A percentile compares a stretch with the other conserved stretches of the same genome.
These are phyloP conservation scores for Microdochium paspali DNA, from an alignment of 2,329 filamentous ascomycete species.

Conservation along the genomic window DNA sequence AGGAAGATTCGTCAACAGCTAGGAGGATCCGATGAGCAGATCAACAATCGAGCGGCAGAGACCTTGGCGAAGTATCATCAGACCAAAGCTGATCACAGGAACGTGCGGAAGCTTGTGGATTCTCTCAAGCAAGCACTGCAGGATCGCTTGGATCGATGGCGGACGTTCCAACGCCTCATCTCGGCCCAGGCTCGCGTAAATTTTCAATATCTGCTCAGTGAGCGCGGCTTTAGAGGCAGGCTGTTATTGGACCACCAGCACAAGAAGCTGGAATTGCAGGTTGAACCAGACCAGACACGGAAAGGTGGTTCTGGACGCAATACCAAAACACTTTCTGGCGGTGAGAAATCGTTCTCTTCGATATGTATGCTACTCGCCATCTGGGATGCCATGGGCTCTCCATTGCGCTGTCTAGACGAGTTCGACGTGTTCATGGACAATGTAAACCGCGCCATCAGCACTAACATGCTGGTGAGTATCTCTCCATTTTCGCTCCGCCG, in stretches of 20 bases:
- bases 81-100: conserved; percentile 31
- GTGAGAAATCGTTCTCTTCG: conserved; percentile 96
- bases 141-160: conserved; percentile 67
- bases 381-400: conserved; percentile 97
- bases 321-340: conserved; percentile 87
- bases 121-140: conserved; percentile 50
- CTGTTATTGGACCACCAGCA: conserved; percentile 68
- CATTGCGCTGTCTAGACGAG: conserved; percentile 89
- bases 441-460: conserved; percentile 87
- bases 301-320: conserved; percentile 63
- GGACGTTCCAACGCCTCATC: conserved; percentile 73
- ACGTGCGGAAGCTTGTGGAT: conserved; percentile 28
- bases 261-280: conserved; percentile 69
- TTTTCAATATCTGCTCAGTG: conserved; percentile 81
- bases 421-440: conserved; percentile 99
- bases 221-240: conserved; percentile 79
- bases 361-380: conserved; percentile 87
- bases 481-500: not conserved
- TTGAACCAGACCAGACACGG: conserved; percentile 62
- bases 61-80: conserved; percentile 29
- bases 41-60: conserved; percentile 38
- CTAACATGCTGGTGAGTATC: conserved; percentile 74
- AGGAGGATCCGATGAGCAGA: conserved; percentile 57
- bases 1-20: conserved; percentile 43
- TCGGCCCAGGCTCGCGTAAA: conserved; percentile 76